Conservation (phyloP, 371 early-diverging fungal genomes). For the Rhizomucor miehei region DNA sequence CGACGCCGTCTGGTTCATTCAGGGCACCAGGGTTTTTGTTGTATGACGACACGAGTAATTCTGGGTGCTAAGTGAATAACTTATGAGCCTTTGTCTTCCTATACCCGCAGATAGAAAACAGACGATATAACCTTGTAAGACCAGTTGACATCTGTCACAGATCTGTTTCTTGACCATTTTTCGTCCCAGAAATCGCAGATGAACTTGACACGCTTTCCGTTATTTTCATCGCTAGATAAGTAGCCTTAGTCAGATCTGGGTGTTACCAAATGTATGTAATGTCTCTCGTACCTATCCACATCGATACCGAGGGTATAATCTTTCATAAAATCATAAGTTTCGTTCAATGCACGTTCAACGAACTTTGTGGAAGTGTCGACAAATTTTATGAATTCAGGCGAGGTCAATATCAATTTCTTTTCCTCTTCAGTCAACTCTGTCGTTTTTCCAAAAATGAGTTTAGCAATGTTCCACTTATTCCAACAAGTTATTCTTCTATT, state of each 20-base stretch:
- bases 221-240: conserved; percentile 53
- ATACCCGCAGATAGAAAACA: too few species aligned
- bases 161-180: conserved; percentile 75
- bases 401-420: conserved; percentile 62
- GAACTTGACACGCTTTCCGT: conserved; percentile 71
- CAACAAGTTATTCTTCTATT: too few species aligned
- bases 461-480: neutral
- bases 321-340: conserved; percentile 87
- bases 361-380: conserved; percentile 83
- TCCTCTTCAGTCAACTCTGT: conserved; percentile 85
- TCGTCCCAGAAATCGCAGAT: conserved; percentile 79
- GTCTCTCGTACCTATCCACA: conserved; percentile 47
- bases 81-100: too few species aligned
- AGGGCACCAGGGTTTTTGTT: conserved; percentile 84
- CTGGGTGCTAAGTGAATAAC: conserved; percentile 62
- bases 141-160: conserved; percentile 92
- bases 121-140: conserved; percentile 67
- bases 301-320: conserved; percentile 87
- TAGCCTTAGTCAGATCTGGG: too few species aligned
- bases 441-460: neutral
- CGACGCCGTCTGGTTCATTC: conserved; percentile 93
- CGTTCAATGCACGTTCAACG: conserved; percentile 88
- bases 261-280: neutral
- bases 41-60: conserved; percentile 84
- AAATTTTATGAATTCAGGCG: conserved; percentile 81